Evolutionary conservation across 768 basidiomycete species (phyloP).

Genomic region (Sistotremastrum niveocremeum): DNA sequence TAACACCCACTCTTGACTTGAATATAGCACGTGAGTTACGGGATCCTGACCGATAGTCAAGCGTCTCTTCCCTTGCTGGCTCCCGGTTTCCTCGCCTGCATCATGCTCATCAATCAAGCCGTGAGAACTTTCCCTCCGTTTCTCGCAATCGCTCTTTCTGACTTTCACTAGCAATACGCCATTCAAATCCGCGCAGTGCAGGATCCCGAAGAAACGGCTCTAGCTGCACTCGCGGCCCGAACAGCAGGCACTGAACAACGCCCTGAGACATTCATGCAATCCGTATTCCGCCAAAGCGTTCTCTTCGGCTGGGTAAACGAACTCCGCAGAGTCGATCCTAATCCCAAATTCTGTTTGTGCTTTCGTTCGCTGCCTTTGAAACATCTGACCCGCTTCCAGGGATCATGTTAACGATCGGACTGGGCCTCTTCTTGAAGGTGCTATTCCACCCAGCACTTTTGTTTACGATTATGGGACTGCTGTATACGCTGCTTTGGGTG

Average conservation of each 20-base stretch:
- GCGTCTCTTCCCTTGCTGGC: constrained; percentile 71
- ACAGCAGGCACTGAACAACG: constrained; percentile 6
- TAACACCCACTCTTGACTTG: background rate
- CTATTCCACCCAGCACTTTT: constrained; percentile 55
- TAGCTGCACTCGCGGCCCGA: constrained; percentile 18
- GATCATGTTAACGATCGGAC: constrained; percentile 50
- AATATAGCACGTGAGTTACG: constrained; percentile 65
- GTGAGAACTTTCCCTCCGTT: constrained; percentile 29
- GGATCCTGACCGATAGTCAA: constrained; percentile 70
- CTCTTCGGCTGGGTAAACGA: no score
- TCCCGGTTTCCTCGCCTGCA: constrained; percentile 72
- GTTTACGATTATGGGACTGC: constrained; percentile 46
- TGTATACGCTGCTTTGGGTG: constrained; percentile 75
- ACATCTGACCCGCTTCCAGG: constrained; percentile 24
- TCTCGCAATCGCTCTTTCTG: background rate
- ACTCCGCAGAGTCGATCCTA: no score
- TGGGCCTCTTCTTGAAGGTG: constrained; percentile 63
- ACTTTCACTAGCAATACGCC: constrained; percentile 56
- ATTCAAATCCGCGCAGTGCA: constrained; percentile 74
- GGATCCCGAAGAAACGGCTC: constrained; percentile 48
- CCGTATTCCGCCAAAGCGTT: no score
- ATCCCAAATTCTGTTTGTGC: no score
- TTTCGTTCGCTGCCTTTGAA: no score
- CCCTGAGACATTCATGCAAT: background rate
- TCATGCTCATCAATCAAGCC: constrained; percentile 71